Base-by-base conservation (phyloP, 1,284 basidiomycete genomes). In the Coniophora puteana region DNA sequence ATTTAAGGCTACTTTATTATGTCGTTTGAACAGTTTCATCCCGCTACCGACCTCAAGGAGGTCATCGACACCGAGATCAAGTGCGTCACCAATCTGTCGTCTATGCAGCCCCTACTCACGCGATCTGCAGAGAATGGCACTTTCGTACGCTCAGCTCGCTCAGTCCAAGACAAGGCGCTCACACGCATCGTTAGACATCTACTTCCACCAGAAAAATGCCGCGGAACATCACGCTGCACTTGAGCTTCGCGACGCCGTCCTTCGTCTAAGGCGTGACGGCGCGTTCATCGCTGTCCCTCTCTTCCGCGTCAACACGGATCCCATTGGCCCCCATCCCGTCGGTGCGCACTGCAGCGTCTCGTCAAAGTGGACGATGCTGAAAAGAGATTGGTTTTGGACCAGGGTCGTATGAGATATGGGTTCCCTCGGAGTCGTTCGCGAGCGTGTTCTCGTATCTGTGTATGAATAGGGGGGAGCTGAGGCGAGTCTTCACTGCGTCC, bases 381-480 rank as follows among this genome's bases (percentile, higher is more conserved):
- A n/a, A n/a, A 33, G 14, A 7, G 32, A 8, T 18, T 14, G 4
- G 24, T 23, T 11, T 33, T 11, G 13, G 22, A 25, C n/a, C 34
- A 85, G 83, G 83, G 12, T 85, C 83, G 1, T 88, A 86, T 51
- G 85, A 88, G 51, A 80, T 88, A 18, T 88, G 84, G 84, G 76
- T 71, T 23, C 85, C 84, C 1, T 69, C 74, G 1, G 80, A 84
- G 49, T 84, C 83, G 1, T 88, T 88, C 53, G 62, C 71, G 0
- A 70, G 80, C 0, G 77, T 88, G 11, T 89, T 78, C 53, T 88
- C 84, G 12, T 88, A 86, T 46, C 67, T 89, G 14, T 78, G 73
- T 48, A 61, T 79, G 58, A 76, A 88, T 55, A 69, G 78, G 39
- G 83, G 83, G 5, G 52, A 72, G 31, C 62, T 88, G 25, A 88